Percentiles rank a stretch among this genome's conserved stretches.
Conservation (phyloP, 2,329 filamentous ascomycete species). For the Colletotrichum zoysiae region DNA sequence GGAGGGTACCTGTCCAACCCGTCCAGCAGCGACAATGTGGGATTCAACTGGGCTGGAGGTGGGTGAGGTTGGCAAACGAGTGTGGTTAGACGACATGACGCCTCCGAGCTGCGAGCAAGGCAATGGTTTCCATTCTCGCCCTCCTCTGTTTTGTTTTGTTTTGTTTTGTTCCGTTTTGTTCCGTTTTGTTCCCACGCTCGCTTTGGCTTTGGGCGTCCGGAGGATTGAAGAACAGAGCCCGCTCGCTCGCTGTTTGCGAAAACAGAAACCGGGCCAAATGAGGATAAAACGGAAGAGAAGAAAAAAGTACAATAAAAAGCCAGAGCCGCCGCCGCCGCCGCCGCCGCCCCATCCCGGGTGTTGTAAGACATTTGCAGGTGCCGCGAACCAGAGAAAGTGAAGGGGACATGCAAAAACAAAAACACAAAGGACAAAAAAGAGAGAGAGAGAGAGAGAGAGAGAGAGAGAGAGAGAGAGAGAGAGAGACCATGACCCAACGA, state of each 20-base stretch:
- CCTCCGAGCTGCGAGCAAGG: slow-evolving; percentile 8
- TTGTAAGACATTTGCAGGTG: slow-evolving; percentile 35
- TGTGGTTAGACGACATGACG: slow-evolving; percentile 17
- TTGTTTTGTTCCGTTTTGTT: neutral
- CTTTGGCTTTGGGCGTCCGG: neutral
- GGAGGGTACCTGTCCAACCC: slow-evolving; percentile 6
- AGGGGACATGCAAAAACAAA: neutral
- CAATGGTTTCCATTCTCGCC: neutral
- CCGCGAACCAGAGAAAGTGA: slow-evolving; percentile 29
- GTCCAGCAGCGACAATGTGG: slow-evolving; percentile 3
- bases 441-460: too few species aligned
- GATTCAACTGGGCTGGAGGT: slow-evolving; percentile 11
- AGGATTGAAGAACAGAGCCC: slow-evolving; percentile 1
- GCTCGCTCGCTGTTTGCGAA: slow-evolving; percentile 36
- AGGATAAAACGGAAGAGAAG: neutral
- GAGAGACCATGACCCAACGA: slow-evolving; percentile 12
- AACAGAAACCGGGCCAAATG: slow-evolving; percentile 26
- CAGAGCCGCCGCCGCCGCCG: slow-evolving; percentile 2
- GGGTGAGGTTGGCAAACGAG: slow-evolving; percentile 18
- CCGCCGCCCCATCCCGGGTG: slow-evolving; percentile 16
- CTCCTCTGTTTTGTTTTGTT: too few species aligned
- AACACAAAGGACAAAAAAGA: too few species aligned
- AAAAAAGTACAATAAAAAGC: neutral
- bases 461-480: too few species aligned
- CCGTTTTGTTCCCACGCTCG: neutral